Percentiles rank a stretch among this genome's conserved stretches.
phyloP scores from a whole-genome alignment of 169 alveolate genomes.

The Perkinsus chesapeaki region DNA sequence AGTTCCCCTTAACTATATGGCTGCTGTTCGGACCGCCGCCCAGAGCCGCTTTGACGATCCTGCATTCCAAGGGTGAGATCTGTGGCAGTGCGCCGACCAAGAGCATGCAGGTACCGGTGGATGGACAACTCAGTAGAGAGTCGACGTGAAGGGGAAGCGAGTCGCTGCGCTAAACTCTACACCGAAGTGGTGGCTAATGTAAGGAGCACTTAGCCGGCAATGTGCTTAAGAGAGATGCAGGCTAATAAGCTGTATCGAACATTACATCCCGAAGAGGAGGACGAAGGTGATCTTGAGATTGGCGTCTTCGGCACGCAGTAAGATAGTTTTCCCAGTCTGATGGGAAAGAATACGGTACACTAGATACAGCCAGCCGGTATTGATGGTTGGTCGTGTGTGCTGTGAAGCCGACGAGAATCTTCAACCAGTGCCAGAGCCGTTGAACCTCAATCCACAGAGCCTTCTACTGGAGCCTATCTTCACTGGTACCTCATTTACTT shows the following conservation, averaged over 20 bases:
- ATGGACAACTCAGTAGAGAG: slow-evolving; percentile 1
- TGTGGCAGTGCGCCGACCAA: not conserved
- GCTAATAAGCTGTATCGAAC: not conserved
- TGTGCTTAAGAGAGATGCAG: not conserved
- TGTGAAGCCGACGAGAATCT: not conserved
- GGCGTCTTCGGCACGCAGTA: not conserved
- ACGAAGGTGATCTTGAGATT: not conserved
- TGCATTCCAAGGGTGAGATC: not conserved
- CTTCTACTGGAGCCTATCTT: not conserved
- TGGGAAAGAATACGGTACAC: not conserved
- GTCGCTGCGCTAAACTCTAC: not conserved
- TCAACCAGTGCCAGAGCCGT: not conserved
- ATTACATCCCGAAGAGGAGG: not conserved
- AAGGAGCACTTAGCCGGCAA: not conserved
- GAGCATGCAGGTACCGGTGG: not conserved
- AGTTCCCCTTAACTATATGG: too few relatives aligned
- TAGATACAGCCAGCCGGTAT: not conserved
- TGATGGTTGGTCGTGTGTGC: not conserved
- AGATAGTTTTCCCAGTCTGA: too few relatives aligned
- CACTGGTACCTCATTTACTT: not conserved
- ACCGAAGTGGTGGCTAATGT: not conserved
- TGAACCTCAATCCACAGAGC: not conserved
- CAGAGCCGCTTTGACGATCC: not conserved
- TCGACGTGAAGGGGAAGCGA: not conserved
- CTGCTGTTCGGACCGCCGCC: too few relatives aligned